Base-by-base conservation (phyloP, 352 stramenopile species). In the Globisporangium rhizosaccharum region DNA sequence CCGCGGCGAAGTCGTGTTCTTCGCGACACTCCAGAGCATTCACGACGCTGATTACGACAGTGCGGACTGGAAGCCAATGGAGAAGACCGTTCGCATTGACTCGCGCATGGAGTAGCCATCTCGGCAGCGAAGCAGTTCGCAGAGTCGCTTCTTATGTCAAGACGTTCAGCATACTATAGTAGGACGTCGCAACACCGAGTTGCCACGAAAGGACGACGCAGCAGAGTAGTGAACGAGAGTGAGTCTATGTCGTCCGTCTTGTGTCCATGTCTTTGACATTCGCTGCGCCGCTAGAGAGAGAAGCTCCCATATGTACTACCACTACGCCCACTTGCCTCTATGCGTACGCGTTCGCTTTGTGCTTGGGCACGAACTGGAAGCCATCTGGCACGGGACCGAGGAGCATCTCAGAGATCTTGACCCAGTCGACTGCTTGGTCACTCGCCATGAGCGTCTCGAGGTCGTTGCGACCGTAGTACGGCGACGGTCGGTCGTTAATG, bases 351-450 rank as follows among this genome's bases (percentile, higher is more conserved):
- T 98, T 99, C 25, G 96, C 91, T 64, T 98, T 98, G 76, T 99
- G 97, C 80, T 99, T 99, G 30, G 97, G 97, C 62, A 97, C 78
- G 63, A 99, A 99, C 63, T 94, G 67, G 59, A 96, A 93, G 14
- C 70, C 78, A 6, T 97, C 84, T 3, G 91, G 92, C 42, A 98
- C 96, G 1, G 88, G 88, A 3, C 97, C 97, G 6, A 99, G 88
- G 48, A 99, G 79, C 90, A 99, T 98, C 74, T 99, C 96, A 10
- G 90, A 98, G 59, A 99, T 98, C 76, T 98, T 98, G 68, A 99
- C 88, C 98, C 98, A 99, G 73, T 99, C 97, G 23, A 90, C 80
- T 12, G 87, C 88, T 62, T 98, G 88, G 57, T 94, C 85, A 57
- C 91, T 98, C 39, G 94, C 80, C 79, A 99, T 97, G 15, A 99